phyloP scores from a whole-genome alignment of 345 rosid genomes.

The Anastatica hierochuntica region DNA sequence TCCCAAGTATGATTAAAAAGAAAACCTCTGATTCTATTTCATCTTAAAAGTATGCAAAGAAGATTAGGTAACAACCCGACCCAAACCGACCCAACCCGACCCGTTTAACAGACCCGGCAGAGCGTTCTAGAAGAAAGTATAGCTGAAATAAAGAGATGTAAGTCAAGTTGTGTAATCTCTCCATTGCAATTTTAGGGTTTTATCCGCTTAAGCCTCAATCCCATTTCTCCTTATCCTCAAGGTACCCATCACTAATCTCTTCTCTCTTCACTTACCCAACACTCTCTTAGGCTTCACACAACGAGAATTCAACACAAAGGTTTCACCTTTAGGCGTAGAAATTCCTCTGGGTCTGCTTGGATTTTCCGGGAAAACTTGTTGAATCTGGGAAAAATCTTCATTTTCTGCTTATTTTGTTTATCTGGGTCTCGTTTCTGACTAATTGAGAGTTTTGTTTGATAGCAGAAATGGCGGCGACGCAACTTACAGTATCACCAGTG shows the following conservation, averaged over 20 bases:
- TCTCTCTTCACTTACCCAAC: not conserved
- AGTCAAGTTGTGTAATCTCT: slow-evolving; percentile 7
- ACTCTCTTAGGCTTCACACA: not conserved
- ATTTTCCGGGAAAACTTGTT: too few species aligned
- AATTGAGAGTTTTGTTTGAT: slow-evolving; percentile 2
- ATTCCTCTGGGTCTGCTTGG: not conserved
- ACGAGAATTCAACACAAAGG: slow-evolving; percentile 5
- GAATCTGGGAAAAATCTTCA: not conserved
- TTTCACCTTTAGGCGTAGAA: slow-evolving; percentile 6
- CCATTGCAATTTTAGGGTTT: slow-evolving; percentile 24
- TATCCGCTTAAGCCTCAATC: slow-evolving; percentile 9
- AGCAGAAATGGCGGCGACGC: slow-evolving; percentile 54
- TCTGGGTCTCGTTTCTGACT: not conserved
- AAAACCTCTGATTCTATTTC: too few species aligned
- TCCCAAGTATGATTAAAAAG: too few species aligned
- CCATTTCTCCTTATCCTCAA: slow-evolving; percentile 22
- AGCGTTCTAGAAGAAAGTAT: slow-evolving; percentile 17
- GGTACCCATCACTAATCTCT: slow-evolving; percentile 21
- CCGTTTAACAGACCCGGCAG: slow-evolving; percentile 17
- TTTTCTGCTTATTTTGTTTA: not conserved
- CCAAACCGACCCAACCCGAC: slow-evolving; percentile 2
- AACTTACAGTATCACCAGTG: slow-evolving; percentile 52
- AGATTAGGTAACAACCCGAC: not conserved
- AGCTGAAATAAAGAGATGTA: not conserved
- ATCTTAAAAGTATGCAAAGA: too few species aligned